Evolutionary conservation across 2,329 filamentous ascomycete genomes (phyloP).

Genomic region (Cercospora canescens): DNA sequence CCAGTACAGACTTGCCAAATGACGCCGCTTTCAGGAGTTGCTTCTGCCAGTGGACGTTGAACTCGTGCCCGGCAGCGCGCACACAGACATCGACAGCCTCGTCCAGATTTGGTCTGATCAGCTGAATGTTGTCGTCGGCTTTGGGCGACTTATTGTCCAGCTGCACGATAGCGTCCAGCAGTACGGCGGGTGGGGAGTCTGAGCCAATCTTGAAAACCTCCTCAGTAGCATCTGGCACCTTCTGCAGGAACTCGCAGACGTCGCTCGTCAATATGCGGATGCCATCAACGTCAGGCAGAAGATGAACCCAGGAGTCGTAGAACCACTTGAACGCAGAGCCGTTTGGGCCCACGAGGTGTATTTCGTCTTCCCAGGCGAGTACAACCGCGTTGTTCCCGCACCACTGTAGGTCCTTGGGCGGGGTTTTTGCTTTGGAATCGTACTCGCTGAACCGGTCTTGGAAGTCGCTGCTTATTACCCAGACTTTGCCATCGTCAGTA

Average conservation of each 20-base stretch:
- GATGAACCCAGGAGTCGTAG: constrained; percentile 87
- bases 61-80: constrained; percentile 89
- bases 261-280: constrained; percentile 87
- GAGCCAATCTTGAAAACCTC: constrained; percentile 89
- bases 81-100: constrained; percentile 95
- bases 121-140: constrained; percentile 94
- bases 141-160: constrained; percentile 93
- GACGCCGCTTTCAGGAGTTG: constrained; percentile 93
- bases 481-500: constrained; percentile 78
- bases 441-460: constrained; percentile 91
- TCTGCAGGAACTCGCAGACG: constrained; percentile 96
- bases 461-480: constrained; percentile 94
- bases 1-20: constrained; percentile 94
- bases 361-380: constrained; percentile 96
- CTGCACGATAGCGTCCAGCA: constrained; percentile 88
- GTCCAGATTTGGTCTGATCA: constrained; percentile 82
- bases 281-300: constrained; percentile 87
- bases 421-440: constrained; percentile 79
- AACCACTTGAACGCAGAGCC: constrained; percentile 68
- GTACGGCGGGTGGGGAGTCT: constrained; percentile 84
- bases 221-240: constrained; percentile 69
- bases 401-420: constrained; percentile 89
- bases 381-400: constrained; percentile 93
- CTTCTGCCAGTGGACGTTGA: constrained; percentile 89
- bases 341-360: constrained; percentile 86